These are phyloP conservation scores for Citeromyces matritensis DNA, from an alignment of 805 yeast genomes.

Conservation along the genomic window DNA sequence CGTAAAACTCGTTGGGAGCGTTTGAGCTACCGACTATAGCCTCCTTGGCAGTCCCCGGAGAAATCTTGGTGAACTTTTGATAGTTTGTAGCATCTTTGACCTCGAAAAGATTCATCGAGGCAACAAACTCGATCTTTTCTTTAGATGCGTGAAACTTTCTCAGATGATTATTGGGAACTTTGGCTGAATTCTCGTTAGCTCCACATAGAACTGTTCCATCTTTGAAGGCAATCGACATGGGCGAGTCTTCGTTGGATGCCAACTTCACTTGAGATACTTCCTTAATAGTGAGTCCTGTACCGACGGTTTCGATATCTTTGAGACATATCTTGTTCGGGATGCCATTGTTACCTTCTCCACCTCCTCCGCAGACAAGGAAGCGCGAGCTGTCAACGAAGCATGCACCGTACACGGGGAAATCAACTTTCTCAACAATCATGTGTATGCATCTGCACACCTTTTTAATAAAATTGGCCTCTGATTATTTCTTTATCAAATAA, in stretches of 20 bases:
- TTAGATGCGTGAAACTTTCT: slow-evolving; percentile 46
- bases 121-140: slow-evolving; percentile 45
- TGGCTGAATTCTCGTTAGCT: slow-evolving; percentile 52
- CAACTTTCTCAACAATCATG: too few relatives aligned
- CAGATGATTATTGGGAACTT: slow-evolving; percentile 57
- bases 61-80: slow-evolving; percentile 44
- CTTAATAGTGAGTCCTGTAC: slow-evolving; percentile 33
- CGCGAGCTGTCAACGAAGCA: slow-evolving; percentile 47
- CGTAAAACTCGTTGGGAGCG: slow-evolving; percentile 45
- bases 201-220: slow-evolving; percentile 49
- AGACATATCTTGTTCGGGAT: slow-evolving; percentile 56
- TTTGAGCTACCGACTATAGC: slow-evolving; percentile 64
- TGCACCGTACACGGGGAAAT: slow-evolving; percentile 66
- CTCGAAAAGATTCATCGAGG: slow-evolving; percentile 42
- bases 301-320: too few relatives aligned
- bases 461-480: too few relatives aligned
- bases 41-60: slow-evolving; percentile 35
- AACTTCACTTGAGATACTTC: slow-evolving; percentile 31
- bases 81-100: slow-evolving; percentile 37
- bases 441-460: too few relatives aligned
- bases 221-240: slow-evolving; percentile 60
- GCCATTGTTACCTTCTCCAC: slow-evolving; percentile 76
- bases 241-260: slow-evolving; percentile 67
- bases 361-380: slow-evolving; percentile 79
- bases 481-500: too few relatives aligned